phyloP scores from a whole-genome alignment of 2,329 filamentous ascomycete genomes.

The Arthrobotrys megalospora region DNA sequence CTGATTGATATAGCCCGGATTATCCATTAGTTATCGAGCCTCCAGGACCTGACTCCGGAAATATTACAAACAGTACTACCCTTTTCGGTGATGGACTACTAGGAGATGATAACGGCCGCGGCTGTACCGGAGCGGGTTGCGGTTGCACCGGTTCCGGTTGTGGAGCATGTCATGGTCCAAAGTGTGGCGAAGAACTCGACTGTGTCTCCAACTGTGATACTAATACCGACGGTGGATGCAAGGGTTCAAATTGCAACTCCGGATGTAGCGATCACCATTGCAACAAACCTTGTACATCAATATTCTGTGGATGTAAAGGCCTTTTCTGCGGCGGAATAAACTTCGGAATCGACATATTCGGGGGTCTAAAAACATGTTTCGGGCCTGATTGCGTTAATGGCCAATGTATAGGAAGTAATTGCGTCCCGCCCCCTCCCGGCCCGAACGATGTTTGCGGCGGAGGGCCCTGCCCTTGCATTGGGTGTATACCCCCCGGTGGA shows the following conservation, averaged over 20 bases:
- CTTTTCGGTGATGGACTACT: slow-evolving; percentile 19
- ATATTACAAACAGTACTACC: background rate
- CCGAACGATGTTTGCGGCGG: slow-evolving; percentile 10
- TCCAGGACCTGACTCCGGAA: background rate
- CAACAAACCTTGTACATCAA: slow-evolving; percentile 1
- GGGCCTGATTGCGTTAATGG: background rate
- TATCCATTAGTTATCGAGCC: slow-evolving; percentile 2
- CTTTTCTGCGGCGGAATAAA: slow-evolving; percentile 14
- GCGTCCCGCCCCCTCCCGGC: slow-evolving; percentile 13
- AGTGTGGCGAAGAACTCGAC: background rate
- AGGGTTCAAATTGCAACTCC: background rate
- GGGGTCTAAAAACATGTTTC: background rate
- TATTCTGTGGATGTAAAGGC: background rate
- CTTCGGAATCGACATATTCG: background rate
- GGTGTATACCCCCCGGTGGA: background rate
- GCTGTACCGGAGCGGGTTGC: slow-evolving; percentile 7
- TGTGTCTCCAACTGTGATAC: background rate
- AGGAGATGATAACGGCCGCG: slow-evolving; percentile 13
- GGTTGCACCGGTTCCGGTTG: slow-evolving; percentile 9
- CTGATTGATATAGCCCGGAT: background rate
- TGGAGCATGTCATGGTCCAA: slow-evolving; percentile 15
- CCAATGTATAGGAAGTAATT: background rate
- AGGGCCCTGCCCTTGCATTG: background rate
- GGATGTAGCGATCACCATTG: slow-evolving; percentile 5
- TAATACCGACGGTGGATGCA: slow-evolving; percentile 2